These are phyloP conservation scores for Populus hybrid DNA, from an alignment of 441 rosid species.

Conservation along the genomic window DNA sequence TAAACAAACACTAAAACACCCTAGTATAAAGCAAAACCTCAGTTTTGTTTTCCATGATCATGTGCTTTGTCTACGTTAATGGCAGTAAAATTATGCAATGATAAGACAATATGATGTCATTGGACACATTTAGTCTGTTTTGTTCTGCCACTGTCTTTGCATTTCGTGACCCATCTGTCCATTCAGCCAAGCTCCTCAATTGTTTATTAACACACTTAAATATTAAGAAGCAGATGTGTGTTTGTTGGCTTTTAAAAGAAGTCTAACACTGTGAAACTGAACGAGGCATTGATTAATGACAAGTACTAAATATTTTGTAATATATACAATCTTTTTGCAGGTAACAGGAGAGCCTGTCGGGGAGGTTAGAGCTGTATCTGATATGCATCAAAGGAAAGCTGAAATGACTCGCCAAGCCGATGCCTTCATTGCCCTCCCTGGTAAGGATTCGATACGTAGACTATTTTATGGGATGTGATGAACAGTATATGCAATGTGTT, in stretches of 20 bases:
- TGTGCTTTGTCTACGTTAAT: background rate
- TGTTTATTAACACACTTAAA: background rate
- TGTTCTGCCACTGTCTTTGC: background rate
- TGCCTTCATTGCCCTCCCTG: conserved; percentile 97
- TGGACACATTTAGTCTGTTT: background rate
- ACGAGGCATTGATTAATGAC: background rate
- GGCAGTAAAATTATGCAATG: background rate
- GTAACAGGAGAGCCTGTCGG: conserved; percentile 93
- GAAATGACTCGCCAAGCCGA: conserved; percentile 95
- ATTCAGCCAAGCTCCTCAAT: background rate
- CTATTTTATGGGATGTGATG: background rate
- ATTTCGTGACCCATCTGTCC: background rate
- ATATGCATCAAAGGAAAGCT: conserved; percentile 97
- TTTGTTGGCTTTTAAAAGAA: background rate
- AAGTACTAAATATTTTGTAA: background rate
- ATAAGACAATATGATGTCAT: background rate
- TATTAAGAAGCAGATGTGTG: background rate
- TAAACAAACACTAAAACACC: background rate
- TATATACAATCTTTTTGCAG: conserved; percentile 34
- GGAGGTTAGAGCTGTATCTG: conserved; percentile 91
- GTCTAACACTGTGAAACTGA: background rate
- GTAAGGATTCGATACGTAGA: conserved; percentile 25
- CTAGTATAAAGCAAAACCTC: background rate
- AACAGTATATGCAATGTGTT: background rate
- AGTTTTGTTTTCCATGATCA: background rate